Base-by-base conservation (phyloP, 148 eudicot species). In the Arbutus unedo region DNA sequence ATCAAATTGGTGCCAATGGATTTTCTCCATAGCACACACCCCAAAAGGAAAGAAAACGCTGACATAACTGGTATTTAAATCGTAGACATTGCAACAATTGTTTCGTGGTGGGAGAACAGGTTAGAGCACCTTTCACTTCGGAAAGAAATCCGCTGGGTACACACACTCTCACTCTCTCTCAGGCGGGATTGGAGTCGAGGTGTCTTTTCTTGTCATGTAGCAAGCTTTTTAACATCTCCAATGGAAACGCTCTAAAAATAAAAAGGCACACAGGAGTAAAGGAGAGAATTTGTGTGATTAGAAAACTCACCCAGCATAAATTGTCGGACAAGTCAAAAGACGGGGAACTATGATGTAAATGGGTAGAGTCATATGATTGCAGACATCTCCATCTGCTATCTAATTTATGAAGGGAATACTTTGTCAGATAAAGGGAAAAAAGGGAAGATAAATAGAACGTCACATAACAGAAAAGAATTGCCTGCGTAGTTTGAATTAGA, bases 381-480 rank as follows among this genome's bases (percentile, higher is more conserved):
- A 86, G 82, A 93, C 85, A 87, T 93, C 97, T 79, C 97, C 97
- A 90, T 93, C 97, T 84, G 97, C 97, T 89, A 91, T 91, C 94
- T 92, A 85, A 60, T 62, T 68, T 77, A 79, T 44, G 64, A 72
- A 15, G 54, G 78, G 23, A 19, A 79, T 80, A 14, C 14, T 66
- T 54, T 6, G 31, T 85, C 18, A 80, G 60, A 74, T 38, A 23
- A 60, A 59, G 68, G 56, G 21, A 21, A 54, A 74, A 73, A 49
- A 6, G 25, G n/a, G 68, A 49, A 64, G 31, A 49, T 13, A 44
- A 15, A 71, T 6, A 55, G 38, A 43, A 47, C 3, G 31, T n/a
- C 31, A 60, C 59, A 50, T 43, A 73, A n/a, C 16, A 66, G 0
- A 25, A 66, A 55, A 77, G 51, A n/a, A 76, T 18, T 71, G 87